Evolutionary conservation across 345 rosid species (phyloP).

Genomic region (Gossypium anomalum): DNA sequence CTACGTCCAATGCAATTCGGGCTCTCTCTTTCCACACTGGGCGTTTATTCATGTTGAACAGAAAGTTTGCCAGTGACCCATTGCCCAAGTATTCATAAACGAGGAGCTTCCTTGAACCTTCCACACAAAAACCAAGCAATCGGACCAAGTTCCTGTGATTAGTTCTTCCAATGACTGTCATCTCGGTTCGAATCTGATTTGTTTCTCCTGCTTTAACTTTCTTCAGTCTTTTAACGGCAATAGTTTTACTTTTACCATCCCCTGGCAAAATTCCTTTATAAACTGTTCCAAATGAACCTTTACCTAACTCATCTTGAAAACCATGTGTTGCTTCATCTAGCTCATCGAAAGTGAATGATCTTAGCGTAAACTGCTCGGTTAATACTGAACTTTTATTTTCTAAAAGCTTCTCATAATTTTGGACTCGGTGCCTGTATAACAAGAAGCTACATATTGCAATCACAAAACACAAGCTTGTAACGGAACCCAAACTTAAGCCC

Average conservation of each 20-base stretch:
- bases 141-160: conserved; percentile 43
- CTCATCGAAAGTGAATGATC: conserved; percentile 19
- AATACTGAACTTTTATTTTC: not conserved
- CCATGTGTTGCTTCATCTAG: conserved; percentile 21
- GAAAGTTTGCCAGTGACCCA: conserved; percentile 39
- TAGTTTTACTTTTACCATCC: not conserved
- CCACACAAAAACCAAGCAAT: conserved; percentile 40
- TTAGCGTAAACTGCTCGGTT: conserved; percentile 10
- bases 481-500: conserved; percentile 20
- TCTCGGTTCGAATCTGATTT: conserved; percentile 37
- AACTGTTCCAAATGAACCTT: conserved; percentile 27
- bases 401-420: not conserved
- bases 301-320: conserved; percentile 28
- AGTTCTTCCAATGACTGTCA: conserved; percentile 33
- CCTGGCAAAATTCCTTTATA: conserved; percentile 23
- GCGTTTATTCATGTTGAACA: conserved; percentile 20
- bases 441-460: conserved; percentile 7
- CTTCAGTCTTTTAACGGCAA: conserved; percentile 37
- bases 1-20: conserved; percentile 37
- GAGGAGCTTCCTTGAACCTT: conserved; percentile 34
- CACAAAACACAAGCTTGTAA: conserved; percentile 8
- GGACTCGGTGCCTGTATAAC: conserved; percentile 8
- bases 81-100: conserved; percentile 46
- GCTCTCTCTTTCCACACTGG: conserved; percentile 35
- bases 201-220: conserved; percentile 32